A percentile compares a stretch with the other conserved stretches of the same genome.
Evolutionary conservation across 345 rosid genomes (phyloP).

Genomic region (Rhodamnia rubescens): DNA sequence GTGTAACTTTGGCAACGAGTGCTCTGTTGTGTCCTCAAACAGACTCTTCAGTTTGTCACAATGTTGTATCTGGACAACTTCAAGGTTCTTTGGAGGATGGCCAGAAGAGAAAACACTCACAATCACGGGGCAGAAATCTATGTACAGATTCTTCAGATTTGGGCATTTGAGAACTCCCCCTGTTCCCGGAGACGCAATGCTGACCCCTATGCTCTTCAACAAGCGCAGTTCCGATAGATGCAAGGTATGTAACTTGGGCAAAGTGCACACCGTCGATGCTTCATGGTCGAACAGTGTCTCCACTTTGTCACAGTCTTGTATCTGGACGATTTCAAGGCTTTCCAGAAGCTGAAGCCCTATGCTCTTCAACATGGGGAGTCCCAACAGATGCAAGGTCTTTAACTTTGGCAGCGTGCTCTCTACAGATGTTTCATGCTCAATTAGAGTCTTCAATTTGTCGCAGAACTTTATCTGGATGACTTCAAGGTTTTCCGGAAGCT

Average conservation of each 20-base stretch:
- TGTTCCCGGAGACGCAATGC: not conserved
- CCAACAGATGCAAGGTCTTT: constrained; percentile 16
- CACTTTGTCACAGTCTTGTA: not conserved
- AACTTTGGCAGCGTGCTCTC: constrained; percentile 2
- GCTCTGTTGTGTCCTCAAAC: not conserved
- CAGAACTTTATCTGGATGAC: constrained; percentile 27
- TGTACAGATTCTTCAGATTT: not conserved
- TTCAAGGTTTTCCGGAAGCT: constrained; percentile 20
- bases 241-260: not conserved
- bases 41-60: not conserved
- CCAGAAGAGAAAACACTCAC: not conserved
- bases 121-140: not conserved
- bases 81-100: not conserved
- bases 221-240: not conserved
- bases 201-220: not conserved
- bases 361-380: constrained; percentile 20
- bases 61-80: not conserved
- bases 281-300: not conserved
- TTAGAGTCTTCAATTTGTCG: constrained; percentile 24
- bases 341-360: constrained; percentile 2
- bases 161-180: not conserved
- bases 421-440: not conserved
- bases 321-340: not conserved
- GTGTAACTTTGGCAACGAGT: not conserved
- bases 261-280: not conserved